These are phyloP conservation scores for Plasmopara muralis DNA, from an alignment of 352 stramenopile genomes.

Conservation along the genomic window DNA sequence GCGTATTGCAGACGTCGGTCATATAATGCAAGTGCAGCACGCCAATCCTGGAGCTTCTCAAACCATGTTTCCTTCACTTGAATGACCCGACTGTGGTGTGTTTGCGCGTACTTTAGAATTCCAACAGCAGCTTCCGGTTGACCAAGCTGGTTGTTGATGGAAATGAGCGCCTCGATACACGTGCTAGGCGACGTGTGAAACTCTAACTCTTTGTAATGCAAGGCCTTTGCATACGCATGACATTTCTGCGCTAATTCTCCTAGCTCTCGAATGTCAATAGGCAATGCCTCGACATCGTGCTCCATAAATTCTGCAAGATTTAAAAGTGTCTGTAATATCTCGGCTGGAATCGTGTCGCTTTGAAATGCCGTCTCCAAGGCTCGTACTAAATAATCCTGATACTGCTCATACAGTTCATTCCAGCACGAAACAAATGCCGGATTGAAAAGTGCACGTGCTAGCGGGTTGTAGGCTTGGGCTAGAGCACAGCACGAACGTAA, in stretches of 20 bases:
- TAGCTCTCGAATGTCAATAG: constrained; percentile 94
- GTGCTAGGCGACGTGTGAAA: constrained; percentile 87
- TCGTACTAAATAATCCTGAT: constrained; percentile 89
- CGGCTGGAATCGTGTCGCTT: constrained; percentile 87
- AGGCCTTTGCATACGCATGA: constrained; percentile 94
- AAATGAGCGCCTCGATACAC: constrained; percentile 98
- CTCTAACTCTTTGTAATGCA: constrained; percentile 97
- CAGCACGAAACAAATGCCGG: constrained; percentile 98
- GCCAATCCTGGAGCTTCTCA: constrained; percentile 97
- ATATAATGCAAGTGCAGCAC: constrained; percentile 92
- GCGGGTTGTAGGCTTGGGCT: constrained; percentile 94
- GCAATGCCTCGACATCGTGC: constrained; percentile 93
- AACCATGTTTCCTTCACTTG: constrained; percentile 94
- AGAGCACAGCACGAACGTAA: constrained; percentile 90
- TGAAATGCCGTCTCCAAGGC: constrained; percentile 93
- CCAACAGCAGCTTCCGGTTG: constrained; percentile 94
- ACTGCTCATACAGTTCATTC: constrained; percentile 93
- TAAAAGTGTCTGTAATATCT: constrained; percentile 95
- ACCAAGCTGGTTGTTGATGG: constrained; percentile 98
- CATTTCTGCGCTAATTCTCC: constrained; percentile 94
- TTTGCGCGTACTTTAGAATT: constrained; percentile 92
- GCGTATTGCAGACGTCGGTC: constrained; percentile 44
- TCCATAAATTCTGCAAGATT: constrained; percentile 99
- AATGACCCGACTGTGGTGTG: constrained; percentile 77
- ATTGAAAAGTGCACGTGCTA: constrained; percentile 97